Base-by-base conservation (phyloP, 2,329 filamentous ascomycete genomes). In the Colletotrichum truncatum region DNA sequence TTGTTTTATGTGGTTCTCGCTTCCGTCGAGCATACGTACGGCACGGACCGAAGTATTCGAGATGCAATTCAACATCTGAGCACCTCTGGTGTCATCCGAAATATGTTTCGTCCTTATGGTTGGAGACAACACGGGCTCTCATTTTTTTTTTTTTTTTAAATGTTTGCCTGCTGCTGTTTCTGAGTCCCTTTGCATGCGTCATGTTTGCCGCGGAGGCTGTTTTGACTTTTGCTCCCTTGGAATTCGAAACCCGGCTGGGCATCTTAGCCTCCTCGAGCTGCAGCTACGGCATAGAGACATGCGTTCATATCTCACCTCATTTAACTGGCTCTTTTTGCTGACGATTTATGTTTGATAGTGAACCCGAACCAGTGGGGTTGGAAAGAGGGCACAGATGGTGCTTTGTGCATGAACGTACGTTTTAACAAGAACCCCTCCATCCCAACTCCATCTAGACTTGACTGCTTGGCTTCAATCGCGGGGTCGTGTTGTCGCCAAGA, bases 351-450 rank as follows among this genome's bases (percentile, higher is more conserved):
- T 57, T 49, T 21, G 12, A 34, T 34, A 86, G 84, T 86, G 59
- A 86, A 87, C 70, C 84, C 85, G 48, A 87, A 87, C 68, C 84
- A 85, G 73, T 87, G 84, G 84, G 83, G 82, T 68, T 79, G 82
- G 71, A 68, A 75, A 21, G 69, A 74, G 11, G 75, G 75, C 9
- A 72, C 75, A 14, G 70, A 72, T 2, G 82, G 83, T 36, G 72
- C 69, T 16, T 71, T 87, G 25, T 87, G 85, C 72, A 78, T 87
- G 79, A 84, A 85, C 75, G 84, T 86, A 76, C 74, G 84, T 79
- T 18, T 51, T 16, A 58, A 8, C 16, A 38, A 55, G 23, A 39
- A 54, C 41, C 55, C 57, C 32, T 43, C 58, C 53, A 18, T 26
- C 60, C 21, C 52, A 36, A 16, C 23, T 36, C 32, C 21, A 4